phyloP scores from a whole-genome alignment of 2,329 filamentous ascomycete genomes.

The Paecilomyces formosus region DNA sequence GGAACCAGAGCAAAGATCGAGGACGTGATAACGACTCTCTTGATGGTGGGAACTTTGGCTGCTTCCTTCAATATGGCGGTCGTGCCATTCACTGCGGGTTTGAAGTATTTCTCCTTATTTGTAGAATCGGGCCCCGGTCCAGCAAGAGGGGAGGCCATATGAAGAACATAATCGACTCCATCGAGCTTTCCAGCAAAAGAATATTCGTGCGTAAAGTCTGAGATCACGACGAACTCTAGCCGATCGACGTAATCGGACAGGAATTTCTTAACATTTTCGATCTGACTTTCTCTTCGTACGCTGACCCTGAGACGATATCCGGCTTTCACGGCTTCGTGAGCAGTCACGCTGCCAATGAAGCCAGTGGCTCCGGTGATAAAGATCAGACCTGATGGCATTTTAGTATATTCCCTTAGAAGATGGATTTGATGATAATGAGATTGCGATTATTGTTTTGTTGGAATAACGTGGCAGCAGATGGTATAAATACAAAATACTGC shows the following conservation, averaged over 20 bases:
- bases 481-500: too few species aligned
- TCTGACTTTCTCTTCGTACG: conserved; percentile 10
- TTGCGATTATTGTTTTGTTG: too few species aligned
- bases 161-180: conserved; percentile 12
- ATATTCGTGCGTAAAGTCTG: conserved; percentile 9
- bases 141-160: conserved; percentile 13
- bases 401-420: neutral
- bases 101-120: conserved; percentile 12
- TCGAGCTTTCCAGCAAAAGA: conserved; percentile 7
- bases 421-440: too few species aligned
- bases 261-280: conserved; percentile 4
- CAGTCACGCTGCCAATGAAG: conserved; percentile 14
- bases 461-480: too few species aligned
- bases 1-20: neutral
- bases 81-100: conserved; percentile 15
- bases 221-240: conserved; percentile 9
- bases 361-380: conserved; percentile 17
- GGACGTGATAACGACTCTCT: conserved; percentile 14
- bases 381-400: conserved; percentile 4
- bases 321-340: conserved; percentile 7
- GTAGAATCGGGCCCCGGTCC: neutral
- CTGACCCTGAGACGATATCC: conserved; percentile 11
- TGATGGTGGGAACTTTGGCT: conserved; percentile 10
- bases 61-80: conserved; percentile 8
- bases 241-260: conserved; percentile 4